These are phyloP conservation scores for Mortierella antarctica DNA, from an alignment of 192 early-diverging fungal genomes.

Conservation along the genomic window DNA sequence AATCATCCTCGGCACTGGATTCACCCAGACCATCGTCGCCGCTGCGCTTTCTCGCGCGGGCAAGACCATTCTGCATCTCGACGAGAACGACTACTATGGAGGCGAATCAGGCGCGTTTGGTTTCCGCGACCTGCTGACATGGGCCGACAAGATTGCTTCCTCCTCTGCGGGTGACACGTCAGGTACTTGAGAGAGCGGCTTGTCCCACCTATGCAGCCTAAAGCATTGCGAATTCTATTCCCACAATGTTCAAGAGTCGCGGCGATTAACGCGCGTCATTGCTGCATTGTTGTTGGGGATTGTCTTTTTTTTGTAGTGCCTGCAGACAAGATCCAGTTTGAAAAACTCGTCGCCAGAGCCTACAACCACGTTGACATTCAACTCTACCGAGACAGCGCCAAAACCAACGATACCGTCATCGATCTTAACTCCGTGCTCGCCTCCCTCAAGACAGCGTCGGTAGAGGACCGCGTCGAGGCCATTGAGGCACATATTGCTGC, in stretches of 20 bases:
- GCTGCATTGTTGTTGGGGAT: not conserved
- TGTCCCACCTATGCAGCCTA: no score
- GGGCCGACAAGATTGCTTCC: constrained; percentile 44
- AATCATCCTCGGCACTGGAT: constrained; percentile 89
- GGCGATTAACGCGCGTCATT: not conserved
- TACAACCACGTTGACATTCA: constrained; percentile 48
- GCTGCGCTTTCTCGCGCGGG: constrained; percentile 76
- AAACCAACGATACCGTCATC: constrained; percentile 1
- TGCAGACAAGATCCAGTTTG: constrained; percentile 41
- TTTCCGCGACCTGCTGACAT: constrained; percentile 62
- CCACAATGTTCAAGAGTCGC: not conserved
- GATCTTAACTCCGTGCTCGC: constrained; percentile 26
- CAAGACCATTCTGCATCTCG: constrained; percentile 82
- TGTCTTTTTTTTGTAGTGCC: no score
- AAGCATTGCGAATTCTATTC: no score
- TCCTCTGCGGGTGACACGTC: not conserved
- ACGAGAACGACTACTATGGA: constrained; percentile 85
- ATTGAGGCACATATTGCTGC: constrained; percentile 29
- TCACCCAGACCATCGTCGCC: constrained; percentile 83
- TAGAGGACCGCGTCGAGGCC: constrained; percentile 23
- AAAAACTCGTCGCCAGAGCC: constrained; percentile 28
- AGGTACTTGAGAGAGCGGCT: not conserved
- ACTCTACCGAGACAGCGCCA: constrained; percentile 12
- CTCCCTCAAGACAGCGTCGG: constrained; percentile 17
- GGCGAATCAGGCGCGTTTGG: constrained; percentile 70